phyloP scores from a whole-genome alignment of 495 filamentous ascomycete genomes.

The Venustampulla echinocandica region DNA sequence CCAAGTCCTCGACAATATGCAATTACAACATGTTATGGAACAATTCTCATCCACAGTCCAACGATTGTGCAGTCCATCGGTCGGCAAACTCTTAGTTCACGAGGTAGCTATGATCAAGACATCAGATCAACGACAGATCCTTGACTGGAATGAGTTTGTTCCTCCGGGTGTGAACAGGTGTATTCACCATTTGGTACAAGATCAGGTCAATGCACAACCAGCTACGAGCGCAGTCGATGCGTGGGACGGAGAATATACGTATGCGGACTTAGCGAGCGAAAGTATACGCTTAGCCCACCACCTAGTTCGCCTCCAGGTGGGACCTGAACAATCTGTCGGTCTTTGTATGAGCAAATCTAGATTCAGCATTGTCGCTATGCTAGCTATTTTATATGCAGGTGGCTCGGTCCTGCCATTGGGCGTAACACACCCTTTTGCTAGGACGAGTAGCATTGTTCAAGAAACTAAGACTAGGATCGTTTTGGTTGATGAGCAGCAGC shows the following conservation, averaged over 20 bases:
- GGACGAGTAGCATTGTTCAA: neutral
- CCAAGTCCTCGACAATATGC: neutral
- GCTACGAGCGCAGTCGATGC: neutral
- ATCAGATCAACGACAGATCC: neutral
- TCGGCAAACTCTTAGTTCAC: neutral
- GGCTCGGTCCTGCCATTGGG: slow-evolving; percentile 41
- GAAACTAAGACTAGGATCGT: neutral
- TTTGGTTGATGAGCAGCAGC: neutral
- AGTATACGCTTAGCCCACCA: neutral
- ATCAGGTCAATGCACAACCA: neutral
- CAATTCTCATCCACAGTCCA: neutral
- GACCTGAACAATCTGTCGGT: neutral
- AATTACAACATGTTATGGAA: neutral
- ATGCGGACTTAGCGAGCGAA: slow-evolving; percentile 4
- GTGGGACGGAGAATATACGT: slow-evolving; percentile 7
- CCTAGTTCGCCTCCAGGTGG: neutral
- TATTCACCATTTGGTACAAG: neutral
- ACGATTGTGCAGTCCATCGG: neutral
- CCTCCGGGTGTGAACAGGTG: neutral
- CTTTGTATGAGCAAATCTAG: slow-evolving; percentile 35
- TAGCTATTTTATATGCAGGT: slow-evolving; percentile 35
- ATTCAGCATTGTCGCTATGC: slow-evolving; percentile 29
- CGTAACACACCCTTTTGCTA: slow-evolving; percentile 20
- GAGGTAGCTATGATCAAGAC: neutral
- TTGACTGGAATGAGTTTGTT: neutral